Evolutionary conservation across 2,329 filamentous ascomycete genomes (phyloP), one percentile per base, ranked within the genome.

Genomic region (Atkinsonella texensis): DNA sequence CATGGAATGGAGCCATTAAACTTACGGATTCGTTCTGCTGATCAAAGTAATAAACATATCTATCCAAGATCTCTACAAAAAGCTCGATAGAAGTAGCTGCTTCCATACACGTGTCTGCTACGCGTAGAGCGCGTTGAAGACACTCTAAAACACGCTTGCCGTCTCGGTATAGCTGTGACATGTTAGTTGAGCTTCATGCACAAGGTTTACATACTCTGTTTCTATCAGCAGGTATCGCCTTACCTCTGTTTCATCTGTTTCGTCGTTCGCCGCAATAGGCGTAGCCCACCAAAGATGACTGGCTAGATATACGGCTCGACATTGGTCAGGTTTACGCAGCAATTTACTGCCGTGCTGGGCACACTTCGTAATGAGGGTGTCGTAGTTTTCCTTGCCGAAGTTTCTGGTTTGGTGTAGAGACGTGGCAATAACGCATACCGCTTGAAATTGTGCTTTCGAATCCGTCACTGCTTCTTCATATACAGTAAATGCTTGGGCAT

Each of bases 1-100:
- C 28, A 28, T 28, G 28, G 7, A 28, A 28, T 41, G 13, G 17
- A 13, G 10, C n/a, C 17, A 31, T 7, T 2, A 18, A 33, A 63
- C 76, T 63, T 66, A 80, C 93, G 58, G 90, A 90, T 71, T 98
- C 93, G 69, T 98, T 98, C 65, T 95, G 89, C 68, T 98, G 91
- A 68, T 98, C 93, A 72, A 96, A 98, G 73, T 97, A 98, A 69
- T 98, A 98, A 50, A 97, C 90, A 66, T 98, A 98, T 68, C 93
- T 83, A 68, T 98, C 96, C 52, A 98, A 74, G 56, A 98, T 98
- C 71, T 98, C 93, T 52, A 98, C 91, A 69, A 98, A 98, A 47
- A 98, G 78, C 70, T 98, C 94, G 46, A 98, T 93, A 2, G 89
- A 96, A 4, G 96, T 89, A 7, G 89, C 89, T 8, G 90, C 93